Conservation (phyloP, 345 rosid genomes). For the Cardamine occulta region DNA sequence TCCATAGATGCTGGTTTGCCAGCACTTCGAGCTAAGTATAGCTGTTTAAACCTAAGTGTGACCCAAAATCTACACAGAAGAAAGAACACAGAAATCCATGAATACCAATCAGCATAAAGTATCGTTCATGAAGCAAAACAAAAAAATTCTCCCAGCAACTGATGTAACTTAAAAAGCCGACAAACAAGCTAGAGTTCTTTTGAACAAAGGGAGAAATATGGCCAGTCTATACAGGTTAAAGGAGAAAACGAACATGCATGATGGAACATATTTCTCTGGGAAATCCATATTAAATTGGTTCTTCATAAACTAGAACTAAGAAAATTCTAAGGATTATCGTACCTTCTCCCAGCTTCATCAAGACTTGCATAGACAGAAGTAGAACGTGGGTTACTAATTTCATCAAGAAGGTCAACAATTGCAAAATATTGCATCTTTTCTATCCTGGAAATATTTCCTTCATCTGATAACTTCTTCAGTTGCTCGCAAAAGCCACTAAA, state of each 20-base stretch:
- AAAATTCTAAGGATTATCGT: conserved; percentile 21
- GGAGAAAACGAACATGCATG: conserved; percentile 20
- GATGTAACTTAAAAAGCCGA: conserved; percentile 17
- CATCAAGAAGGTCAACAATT: conserved; percentile 69
- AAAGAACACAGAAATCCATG: conserved; percentile 31
- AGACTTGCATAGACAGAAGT: conserved; percentile 78
- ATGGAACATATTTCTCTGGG: conserved; percentile 5
- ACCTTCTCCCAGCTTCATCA: conserved; percentile 92
- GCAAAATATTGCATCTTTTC: conserved; percentile 77
- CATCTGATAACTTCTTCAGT: conserved; percentile 57
- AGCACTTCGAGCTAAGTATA: conserved; percentile 56
- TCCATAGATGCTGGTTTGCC: conserved; percentile 64
- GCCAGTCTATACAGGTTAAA: conserved; percentile 8
- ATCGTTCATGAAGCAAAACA: conserved; percentile 18
- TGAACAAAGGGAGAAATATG: conserved; percentile 2
- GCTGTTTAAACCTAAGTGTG: conserved; percentile 70
- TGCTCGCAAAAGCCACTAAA: conserved; percentile 57
- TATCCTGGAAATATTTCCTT: conserved; percentile 46
- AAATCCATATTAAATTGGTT: conserved; percentile 4
- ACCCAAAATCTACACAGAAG: conserved; percentile 80
- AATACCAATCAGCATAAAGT: conserved; percentile 30
- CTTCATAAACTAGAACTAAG: not conserved
- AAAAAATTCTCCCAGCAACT: conserved; percentile 22
- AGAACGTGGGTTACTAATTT: conserved; percentile 64
- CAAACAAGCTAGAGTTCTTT: conserved; percentile 9